A percentile compares a stretch with the other conserved stretches of the same genome.
Conservation (phyloP, 2,329 filamentous ascomycete genomes). For the Coccinonectria pachysandricola region DNA sequence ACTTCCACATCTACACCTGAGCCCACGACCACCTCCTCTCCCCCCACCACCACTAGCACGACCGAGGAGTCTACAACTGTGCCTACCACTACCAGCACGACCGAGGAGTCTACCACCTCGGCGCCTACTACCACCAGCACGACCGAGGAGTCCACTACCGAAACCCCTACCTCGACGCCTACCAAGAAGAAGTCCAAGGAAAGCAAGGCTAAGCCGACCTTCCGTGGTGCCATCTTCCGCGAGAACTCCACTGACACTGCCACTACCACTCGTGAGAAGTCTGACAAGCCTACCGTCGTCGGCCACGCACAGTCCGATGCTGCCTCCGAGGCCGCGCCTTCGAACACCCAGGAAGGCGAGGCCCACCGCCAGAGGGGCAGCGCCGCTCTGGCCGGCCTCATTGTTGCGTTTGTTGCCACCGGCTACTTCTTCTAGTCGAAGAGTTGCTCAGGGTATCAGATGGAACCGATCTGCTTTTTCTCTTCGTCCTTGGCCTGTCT, state of each 20-base stretch:
- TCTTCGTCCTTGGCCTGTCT: conserved; percentile 11
- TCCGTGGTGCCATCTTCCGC: conserved; percentile 37
- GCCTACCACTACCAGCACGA: conserved; percentile 9
- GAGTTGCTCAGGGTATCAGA: conserved; percentile 1
- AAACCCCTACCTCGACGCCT: conserved; percentile 5
- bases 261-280: conserved; percentile 2
- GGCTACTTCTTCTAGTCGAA: conserved; percentile 34
- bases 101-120: conserved; percentile 6
- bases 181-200: conserved; percentile 11
- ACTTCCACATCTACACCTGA: conserved; percentile 9
- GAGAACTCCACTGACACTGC: conserved; percentile 33
- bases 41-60: conserved; percentile 6
- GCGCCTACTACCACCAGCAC: conserved; percentile 12
- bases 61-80: conserved; percentile 8
- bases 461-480: conserved; percentile 6
- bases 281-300: conserved; percentile 12
- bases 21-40: conserved; percentile 7
- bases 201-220: conserved; percentile 6
- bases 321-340: conserved; percentile 21
- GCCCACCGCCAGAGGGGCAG: conserved; percentile 37
- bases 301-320: no score
- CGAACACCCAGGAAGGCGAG: conserved; percentile 33
- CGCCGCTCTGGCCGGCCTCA: conserved; percentile 41
- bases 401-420: conserved; percentile 45
- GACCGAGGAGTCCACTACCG: conserved; percentile 3